phyloP scores from a whole-genome alignment of 805 yeast genomes.

The Suhomyces canberraensis region DNA sequence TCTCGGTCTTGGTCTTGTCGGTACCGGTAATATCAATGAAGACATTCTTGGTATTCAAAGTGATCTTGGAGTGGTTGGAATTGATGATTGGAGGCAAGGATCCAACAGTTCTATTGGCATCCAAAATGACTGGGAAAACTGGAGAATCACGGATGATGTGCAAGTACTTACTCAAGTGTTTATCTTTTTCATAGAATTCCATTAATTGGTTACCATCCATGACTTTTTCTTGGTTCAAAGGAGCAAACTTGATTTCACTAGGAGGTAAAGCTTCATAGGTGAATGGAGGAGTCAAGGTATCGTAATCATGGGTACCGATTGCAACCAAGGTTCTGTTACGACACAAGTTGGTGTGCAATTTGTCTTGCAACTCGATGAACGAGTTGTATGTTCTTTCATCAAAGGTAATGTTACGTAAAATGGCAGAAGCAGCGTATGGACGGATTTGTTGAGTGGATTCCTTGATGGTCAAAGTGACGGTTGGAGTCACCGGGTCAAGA shows the following conservation, averaged over 20 bases:
- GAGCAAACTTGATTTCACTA: slow-evolving; percentile 66
- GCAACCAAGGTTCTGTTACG: slow-evolving; percentile 97
- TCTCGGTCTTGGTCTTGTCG: slow-evolving; percentile 89
- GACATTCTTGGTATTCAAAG: slow-evolving; percentile 79
- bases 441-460: slow-evolving; percentile 71
- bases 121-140: slow-evolving; percentile 86
- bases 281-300: slow-evolving; percentile 76
- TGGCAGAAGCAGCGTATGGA: slow-evolving; percentile 95
- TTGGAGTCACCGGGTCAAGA: slow-evolving; percentile 59
- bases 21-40: slow-evolving; percentile 94
- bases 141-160: slow-evolving; percentile 87
- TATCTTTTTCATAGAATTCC: slow-evolving; percentile 89
- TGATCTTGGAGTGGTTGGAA: slow-evolving; percentile 84
- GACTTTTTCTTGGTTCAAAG: slow-evolving; percentile 65
- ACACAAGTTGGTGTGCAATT: slow-evolving; percentile 90
- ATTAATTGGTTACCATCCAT: slow-evolving; percentile 77
- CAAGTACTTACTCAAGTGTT: slow-evolving; percentile 82
- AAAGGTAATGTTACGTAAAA: slow-evolving; percentile 78
- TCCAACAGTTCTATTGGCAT: slow-evolving; percentile 70
- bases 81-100: slow-evolving; percentile 97
- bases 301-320: slow-evolving; percentile 96
- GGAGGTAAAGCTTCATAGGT: slow-evolving; percentile 85
- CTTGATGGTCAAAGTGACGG: slow-evolving; percentile 64
- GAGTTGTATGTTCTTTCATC: slow-evolving; percentile 87
- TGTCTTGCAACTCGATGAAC: slow-evolving; percentile 93